Conservation (phyloP, 345 rosid genomes). For the Kandelia obovata region DNA sequence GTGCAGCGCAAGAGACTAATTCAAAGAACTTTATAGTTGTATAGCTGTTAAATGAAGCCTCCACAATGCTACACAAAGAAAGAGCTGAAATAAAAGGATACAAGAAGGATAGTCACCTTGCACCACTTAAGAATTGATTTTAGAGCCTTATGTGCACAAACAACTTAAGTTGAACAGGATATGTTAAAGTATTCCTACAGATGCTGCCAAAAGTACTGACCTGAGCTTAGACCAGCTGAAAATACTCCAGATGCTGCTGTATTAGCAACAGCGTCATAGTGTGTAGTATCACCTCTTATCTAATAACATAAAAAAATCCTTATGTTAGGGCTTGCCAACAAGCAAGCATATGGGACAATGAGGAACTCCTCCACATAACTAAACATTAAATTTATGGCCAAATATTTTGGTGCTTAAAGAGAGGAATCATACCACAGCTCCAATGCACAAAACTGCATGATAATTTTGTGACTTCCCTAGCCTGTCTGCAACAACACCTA, state of each 20-base stretch:
- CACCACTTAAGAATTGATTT: no score
- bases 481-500: conserved; percentile 62
- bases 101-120: no score
- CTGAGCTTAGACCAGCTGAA: conserved; percentile 91
- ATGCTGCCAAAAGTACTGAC: conserved; percentile 26
- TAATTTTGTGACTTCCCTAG: conserved; percentile 77
- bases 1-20: neutral
- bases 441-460: conserved; percentile 76
- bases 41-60: neutral
- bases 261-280: conserved; percentile 95
- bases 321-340: conserved; percentile 14
- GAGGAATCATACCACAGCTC: conserved; percentile 82
- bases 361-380: neutral
- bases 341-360: neutral
- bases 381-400: neutral
- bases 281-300: conserved; percentile 95
- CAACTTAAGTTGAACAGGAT: neutral
- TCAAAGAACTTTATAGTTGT: neutral
- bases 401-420: neutral
- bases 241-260: conserved; percentile 97
- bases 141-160: neutral
- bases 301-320: conserved; percentile 27
- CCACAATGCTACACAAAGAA: neutral
- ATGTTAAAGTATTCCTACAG: no score
- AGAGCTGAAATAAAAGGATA: no score